A percentile compares a stretch with the other conserved stretches of the same genome.
Evolutionary conservation across 2,329 filamentous ascomycete species (phyloP).

Genomic region (Mycosphaerella arachidis): DNA sequence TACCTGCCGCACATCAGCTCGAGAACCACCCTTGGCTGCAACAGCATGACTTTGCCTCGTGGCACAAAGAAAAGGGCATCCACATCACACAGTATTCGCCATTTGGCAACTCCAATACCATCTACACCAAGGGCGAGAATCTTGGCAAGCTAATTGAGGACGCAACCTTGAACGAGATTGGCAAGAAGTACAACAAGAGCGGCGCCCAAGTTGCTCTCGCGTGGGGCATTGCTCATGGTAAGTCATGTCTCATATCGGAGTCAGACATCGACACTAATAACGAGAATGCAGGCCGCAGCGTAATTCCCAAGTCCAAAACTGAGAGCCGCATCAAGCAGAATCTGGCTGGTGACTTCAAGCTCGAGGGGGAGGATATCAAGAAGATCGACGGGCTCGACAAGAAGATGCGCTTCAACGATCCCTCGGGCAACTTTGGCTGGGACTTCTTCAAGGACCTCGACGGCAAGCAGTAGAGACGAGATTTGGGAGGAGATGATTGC

Average conservation of each 20-base stretch:
- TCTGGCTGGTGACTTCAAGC: conserved; percentile 51
- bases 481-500: background rate
- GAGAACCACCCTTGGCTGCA: conserved; percentile 53
- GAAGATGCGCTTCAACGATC: conserved; percentile 60
- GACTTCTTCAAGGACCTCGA: conserved; percentile 48
- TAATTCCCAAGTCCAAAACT: conserved; percentile 52
- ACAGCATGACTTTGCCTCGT: conserved; percentile 47
- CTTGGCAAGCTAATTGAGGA: conserved; percentile 50
- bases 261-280: background rate
- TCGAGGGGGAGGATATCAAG: conserved; percentile 54
- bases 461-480: conserved; percentile 1
- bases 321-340: conserved; percentile 33
- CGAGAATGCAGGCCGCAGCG: conserved; percentile 36
- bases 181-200: conserved; percentile 49
- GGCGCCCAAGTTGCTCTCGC: conserved; percentile 51
- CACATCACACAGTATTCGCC: conserved; percentile 54
- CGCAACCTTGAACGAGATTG: conserved; percentile 46
- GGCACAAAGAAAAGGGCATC: conserved; percentile 48
- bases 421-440: conserved; percentile 52
- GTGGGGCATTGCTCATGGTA: conserved; percentile 50
- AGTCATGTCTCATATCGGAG: background rate
- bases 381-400: conserved; percentile 54
- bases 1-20: conserved; percentile 42
- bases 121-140: conserved; percentile 44
- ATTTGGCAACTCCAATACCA: conserved; percentile 51